These are phyloP conservation scores for Colletotrichum tamarilloi DNA, from an alignment of 2,329 filamentous ascomycete genomes.

Conservation along the genomic window DNA sequence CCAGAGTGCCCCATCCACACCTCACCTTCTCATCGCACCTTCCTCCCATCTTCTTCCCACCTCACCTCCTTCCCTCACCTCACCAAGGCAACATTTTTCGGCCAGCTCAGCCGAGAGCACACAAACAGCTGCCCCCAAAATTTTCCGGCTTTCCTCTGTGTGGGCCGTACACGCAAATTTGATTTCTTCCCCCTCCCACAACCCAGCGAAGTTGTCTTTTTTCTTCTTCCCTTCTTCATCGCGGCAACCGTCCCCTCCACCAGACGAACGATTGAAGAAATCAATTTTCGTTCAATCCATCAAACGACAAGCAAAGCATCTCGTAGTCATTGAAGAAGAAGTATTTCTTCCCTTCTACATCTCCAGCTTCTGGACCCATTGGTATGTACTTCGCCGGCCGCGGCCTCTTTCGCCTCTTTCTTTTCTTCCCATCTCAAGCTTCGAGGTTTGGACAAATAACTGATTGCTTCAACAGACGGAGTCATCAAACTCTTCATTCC, in stretches of 20 bases:
- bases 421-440: background rate
- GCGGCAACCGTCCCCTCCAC: background rate
- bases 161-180: background rate
- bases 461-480: background rate
- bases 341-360: background rate
- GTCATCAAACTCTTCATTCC: background rate
- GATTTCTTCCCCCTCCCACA: background rate
- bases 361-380: background rate
- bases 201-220: background rate
- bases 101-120: slow-evolving; percentile 27
- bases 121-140: background rate
- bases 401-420: background rate
- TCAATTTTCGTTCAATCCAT: background rate
- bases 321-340: background rate
- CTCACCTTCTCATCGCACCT: background rate
- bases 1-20: background rate
- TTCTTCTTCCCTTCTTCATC: slow-evolving; percentile 1
- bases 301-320: background rate
- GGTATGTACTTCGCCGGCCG: background rate
- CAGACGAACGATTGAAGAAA: background rate
- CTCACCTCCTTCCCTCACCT: slow-evolving; percentile 4
- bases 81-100: background rate
- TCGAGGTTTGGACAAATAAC: background rate
- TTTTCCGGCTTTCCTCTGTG: background rate
- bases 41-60: slow-evolving; percentile 15